These are phyloP conservation scores for Vitis rupestris DNA, from an alignment of 164 flowering plant genomes.

Conservation along the genomic window DNA sequence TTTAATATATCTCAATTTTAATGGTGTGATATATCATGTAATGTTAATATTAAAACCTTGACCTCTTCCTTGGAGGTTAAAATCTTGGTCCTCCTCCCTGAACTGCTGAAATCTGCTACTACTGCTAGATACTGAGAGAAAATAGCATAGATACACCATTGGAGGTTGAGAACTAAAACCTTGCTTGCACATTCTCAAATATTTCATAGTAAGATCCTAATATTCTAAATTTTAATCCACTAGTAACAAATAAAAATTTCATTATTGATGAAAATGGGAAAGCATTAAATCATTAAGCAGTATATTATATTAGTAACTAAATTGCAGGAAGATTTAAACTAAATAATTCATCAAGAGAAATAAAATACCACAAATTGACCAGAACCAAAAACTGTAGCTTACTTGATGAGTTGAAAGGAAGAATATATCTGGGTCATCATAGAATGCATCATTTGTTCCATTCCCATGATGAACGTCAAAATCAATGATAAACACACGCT, in stretches of 20 bases:
- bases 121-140: background rate
- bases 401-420: conserved; percentile 97
- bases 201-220: background rate
- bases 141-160: background rate
- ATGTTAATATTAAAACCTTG: too few relatives aligned
- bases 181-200: background rate
- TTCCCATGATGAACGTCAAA: conserved; percentile 99
- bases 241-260: background rate
- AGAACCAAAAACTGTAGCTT: conserved; percentile 11
- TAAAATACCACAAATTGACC: too few relatives aligned
- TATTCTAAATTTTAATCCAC: background rate
- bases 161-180: background rate
- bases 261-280: background rate
- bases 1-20: too few relatives aligned
- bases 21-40: too few relatives aligned
- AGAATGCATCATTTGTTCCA: conserved; percentile 95
- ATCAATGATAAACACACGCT: conserved; percentile 88
- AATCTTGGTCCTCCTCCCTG: too few relatives aligned
- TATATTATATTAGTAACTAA: background rate
- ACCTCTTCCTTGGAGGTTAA: too few relatives aligned
- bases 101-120: too few relatives aligned
- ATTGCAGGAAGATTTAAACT: background rate
- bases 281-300: background rate
- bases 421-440: conserved; percentile 89
- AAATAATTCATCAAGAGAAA: too few relatives aligned